Evolutionary conservation across 257 asterid species (phyloP), one percentile per base, ranked within the genome.

Genomic region (Parsonsia alboflavescens): DNA sequence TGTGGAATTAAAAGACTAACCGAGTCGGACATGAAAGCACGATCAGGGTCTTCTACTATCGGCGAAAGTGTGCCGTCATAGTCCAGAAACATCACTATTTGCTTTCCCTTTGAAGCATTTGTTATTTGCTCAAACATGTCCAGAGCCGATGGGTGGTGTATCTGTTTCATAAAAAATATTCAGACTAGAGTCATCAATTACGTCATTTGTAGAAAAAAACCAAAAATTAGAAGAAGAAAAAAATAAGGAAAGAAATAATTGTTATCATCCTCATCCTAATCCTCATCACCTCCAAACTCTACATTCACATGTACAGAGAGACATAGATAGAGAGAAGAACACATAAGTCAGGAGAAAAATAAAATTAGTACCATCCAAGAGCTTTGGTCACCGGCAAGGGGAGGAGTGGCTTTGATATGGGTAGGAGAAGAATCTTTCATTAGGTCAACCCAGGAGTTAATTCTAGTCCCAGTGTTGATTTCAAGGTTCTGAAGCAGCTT

Each of bases 41-140:
- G 87, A 80, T 93, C 98, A 21, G 98, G 98, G 75, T 93, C 96
- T 61, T 89, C 97, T 1, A 93, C 98, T 13, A 93, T 93, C 68
- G 98, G 98, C 0, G 98, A 93, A 50, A 91, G 96, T 2, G 98
- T 93, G 65, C 98, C 98, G 67, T 93, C 98, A 62, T 93, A 93
- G 78, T 93, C 98, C 36, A 93, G 45, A 62, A 93, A 93, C 96
- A 93, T 90, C 36, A 93, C 97, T 36, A 91, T 86, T 64, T 93
- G 92, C 82, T 93, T 93, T 72, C 97, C 96, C n/a, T 90, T 88
- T 0, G 98, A 87, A 30, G 97, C 96, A 26, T 70, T 86, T 11
- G 86, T 89, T 59, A 93, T 93, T 72, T 91, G 84, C 78, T 89
- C 97, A 72, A 93, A 91, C 96, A 86, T 81, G 57, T 90, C 94